Percentiles rank a stretch among this genome's conserved stretches.
phyloP scores from a whole-genome alignment of 2,329 filamentous ascomycete species.

The Aureobasidium sp. region DNA sequence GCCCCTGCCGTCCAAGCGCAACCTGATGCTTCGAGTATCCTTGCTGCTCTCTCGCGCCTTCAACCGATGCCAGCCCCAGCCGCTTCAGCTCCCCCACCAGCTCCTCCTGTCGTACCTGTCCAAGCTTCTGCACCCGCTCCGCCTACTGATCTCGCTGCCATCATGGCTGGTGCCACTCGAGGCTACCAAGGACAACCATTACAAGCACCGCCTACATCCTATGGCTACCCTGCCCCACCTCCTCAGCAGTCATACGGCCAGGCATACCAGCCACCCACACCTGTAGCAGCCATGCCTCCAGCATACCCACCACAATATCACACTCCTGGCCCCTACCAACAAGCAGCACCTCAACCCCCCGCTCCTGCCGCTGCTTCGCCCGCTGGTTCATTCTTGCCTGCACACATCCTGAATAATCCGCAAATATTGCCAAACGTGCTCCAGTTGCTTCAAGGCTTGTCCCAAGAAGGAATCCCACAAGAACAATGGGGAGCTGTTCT shows the following conservation, averaged over 20 bases:
- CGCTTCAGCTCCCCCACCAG: neutral
- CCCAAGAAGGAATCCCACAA: constrained; percentile 64
- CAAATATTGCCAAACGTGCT: constrained; percentile 60
- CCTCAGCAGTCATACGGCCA: constrained; percentile 15
- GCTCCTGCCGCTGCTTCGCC: constrained; percentile 1
- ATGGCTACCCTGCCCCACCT: constrained; percentile 14
- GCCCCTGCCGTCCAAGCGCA: constrained; percentile 16
- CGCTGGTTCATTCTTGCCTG: constrained; percentile 25
- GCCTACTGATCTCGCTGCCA: constrained; percentile 12
- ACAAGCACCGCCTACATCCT: constrained; percentile 16
- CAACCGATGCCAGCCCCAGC: constrained; percentile 14
- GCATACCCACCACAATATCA: constrained; percentile 14
- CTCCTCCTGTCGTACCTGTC: constrained; percentile 1
- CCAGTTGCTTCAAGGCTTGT: constrained; percentile 64
- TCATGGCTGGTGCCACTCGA: constrained; percentile 13
- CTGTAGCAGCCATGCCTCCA: constrained; percentile 21
- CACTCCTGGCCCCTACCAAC: constrained; percentile 1
- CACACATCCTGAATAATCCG: constrained; percentile 28
- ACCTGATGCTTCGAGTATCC: constrained; percentile 27
- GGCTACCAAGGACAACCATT: constrained; percentile 16
- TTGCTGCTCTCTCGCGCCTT: constrained; percentile 27
- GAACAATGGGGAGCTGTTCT: constrained; percentile 63
- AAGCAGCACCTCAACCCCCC: constrained; percentile 1
- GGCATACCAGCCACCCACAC: constrained; percentile 13
- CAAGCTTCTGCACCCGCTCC: neutral